Evolutionary conservation across 2,329 filamentous ascomycete species (phyloP).

Genomic region (Aureobasidium leucospermi): DNA sequence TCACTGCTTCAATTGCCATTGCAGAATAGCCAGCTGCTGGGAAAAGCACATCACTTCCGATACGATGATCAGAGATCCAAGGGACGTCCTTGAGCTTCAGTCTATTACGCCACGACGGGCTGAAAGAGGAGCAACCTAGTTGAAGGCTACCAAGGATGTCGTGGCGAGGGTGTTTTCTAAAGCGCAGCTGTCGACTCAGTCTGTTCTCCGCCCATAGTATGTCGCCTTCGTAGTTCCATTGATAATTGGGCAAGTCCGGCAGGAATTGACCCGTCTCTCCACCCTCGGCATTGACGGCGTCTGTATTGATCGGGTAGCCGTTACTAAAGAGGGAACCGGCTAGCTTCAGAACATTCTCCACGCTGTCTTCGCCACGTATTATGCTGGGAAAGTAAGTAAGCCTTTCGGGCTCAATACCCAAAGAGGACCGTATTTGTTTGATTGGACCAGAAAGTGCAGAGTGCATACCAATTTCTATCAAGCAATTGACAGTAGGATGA

Average conservation of each 20-base stretch:
- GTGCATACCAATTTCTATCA: neutral
- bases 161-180: neutral
- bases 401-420: neutral
- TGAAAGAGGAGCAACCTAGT: neutral
- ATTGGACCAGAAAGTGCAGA: neutral
- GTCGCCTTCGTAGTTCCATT: neutral
- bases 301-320: neutral
- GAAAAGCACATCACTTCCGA: conserved; percentile 26
- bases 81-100: conserved; percentile 22
- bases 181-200: neutral
- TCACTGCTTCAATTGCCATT: conserved; percentile 19
- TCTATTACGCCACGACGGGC: neutral
- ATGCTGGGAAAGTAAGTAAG: neutral
- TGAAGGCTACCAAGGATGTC: neutral
- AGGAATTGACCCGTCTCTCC: neutral
- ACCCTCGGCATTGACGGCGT: neutral
- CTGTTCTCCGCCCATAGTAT: neutral
- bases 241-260: neutral
- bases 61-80: conserved; percentile 28
- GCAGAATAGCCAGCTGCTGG: conserved; percentile 22
- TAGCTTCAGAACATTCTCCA: neutral
- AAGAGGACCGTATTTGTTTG: neutral
- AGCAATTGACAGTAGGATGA: neutral
- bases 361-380: conserved; percentile 20
- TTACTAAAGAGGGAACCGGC: neutral